Evolutionary conservation across 306 rosid genomes (phyloP), one percentile per base, ranked within the genome.

Genomic region (Prinsepia uniflora): DNA sequence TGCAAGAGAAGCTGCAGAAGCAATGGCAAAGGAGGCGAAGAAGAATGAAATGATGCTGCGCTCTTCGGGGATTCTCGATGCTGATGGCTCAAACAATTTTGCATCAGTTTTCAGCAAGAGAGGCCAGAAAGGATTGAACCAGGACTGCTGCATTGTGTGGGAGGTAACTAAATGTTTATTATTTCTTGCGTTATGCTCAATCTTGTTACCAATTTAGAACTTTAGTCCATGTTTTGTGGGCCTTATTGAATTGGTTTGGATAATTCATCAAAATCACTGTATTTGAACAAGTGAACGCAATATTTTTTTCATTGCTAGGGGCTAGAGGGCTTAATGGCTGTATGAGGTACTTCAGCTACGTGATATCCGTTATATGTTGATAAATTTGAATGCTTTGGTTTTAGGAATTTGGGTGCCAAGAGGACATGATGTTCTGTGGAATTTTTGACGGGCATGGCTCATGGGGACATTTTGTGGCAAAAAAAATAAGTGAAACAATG

Each of bases 91-190:
- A 14, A 76, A 85, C 68, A 90, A 90, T 80, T 83, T 90, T 39
- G 94, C 92, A 73, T 89, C 97, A 0, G 81, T 87, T 74, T 94
- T 78, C 80, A 81, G 95, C 6, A 94, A 82, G 79, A 86, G 78
- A 77, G 98, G 97, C 68, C 67, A 86, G 81, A 94, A 94, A 82
- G 98, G 98, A 65, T 46, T 80, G 55, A 94, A 94, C 82, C 98
- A 94, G 65, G 98, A 94, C 82, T 89, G 98, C 86, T 90, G 90
- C 89, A 41, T 90, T 70, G 98, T 90, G 20, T 94, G 98, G 98
- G 97, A 94, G 98, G 97, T 90, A 88, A 58, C 77, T 72, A 65
- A 5, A 44, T 34, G 57, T 44, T 58, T 22, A 14, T 17, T 17
- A 8, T 44, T 72, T 63, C 30, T 66, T 68, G 14, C 58, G 24